Percentiles rank a stretch among this genome's conserved stretches.
Conservation (phyloP, 2,329 filamentous ascomycete genomes). For the Monascus ruber region DNA sequence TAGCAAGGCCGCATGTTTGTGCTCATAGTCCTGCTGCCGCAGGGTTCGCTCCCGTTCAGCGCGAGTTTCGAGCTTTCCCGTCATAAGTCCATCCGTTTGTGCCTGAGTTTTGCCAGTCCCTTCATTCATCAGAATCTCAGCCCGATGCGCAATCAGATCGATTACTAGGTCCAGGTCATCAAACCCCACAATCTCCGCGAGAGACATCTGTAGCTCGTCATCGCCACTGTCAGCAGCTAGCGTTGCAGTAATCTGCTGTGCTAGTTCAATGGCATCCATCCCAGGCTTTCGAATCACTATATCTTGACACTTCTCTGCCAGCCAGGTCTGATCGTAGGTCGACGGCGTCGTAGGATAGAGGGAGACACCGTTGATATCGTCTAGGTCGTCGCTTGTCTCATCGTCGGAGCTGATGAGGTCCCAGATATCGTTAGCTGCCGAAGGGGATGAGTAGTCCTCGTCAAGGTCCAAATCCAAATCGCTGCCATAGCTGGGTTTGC, state of each 20-base stretch:
- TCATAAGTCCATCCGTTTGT: slow-evolving; percentile 34
- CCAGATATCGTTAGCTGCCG: slow-evolving; percentile 72
- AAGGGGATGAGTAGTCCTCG: slow-evolving; percentile 50
- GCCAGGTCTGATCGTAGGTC: slow-evolving; percentile 56
- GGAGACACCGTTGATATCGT: slow-evolving; percentile 38
- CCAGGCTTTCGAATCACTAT: slow-evolving; percentile 56
- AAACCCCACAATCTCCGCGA: slow-evolving; percentile 85
- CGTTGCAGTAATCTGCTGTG: slow-evolving; percentile 65
- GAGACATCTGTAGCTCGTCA: slow-evolving; percentile 78
- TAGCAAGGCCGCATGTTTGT: slow-evolving; percentile 65
- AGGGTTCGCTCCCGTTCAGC: slow-evolving; percentile 70
- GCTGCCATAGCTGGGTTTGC: slow-evolving; percentile 37
- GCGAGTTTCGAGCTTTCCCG: slow-evolving; percentile 56
- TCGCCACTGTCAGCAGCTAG: slow-evolving; percentile 60
- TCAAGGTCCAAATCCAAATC: slow-evolving; percentile 49
- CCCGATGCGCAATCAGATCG: slow-evolving; percentile 69
- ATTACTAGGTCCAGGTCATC: slow-evolving; percentile 89
- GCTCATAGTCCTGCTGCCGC: slow-evolving; percentile 62
- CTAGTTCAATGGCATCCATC: slow-evolving; percentile 57
- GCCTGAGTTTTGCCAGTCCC: slow-evolving; percentile 17
- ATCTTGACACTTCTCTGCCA: slow-evolving; percentile 55
- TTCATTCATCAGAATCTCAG: slow-evolving; percentile 47
- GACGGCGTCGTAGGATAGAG: slow-evolving; percentile 14
- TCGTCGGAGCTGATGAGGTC: slow-evolving; percentile 73
- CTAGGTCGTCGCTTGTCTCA: slow-evolving; percentile 53